phyloP scores from a whole-genome alignment of 2,329 filamentous ascomycete genomes.

The Colletotrichum horii region DNA sequence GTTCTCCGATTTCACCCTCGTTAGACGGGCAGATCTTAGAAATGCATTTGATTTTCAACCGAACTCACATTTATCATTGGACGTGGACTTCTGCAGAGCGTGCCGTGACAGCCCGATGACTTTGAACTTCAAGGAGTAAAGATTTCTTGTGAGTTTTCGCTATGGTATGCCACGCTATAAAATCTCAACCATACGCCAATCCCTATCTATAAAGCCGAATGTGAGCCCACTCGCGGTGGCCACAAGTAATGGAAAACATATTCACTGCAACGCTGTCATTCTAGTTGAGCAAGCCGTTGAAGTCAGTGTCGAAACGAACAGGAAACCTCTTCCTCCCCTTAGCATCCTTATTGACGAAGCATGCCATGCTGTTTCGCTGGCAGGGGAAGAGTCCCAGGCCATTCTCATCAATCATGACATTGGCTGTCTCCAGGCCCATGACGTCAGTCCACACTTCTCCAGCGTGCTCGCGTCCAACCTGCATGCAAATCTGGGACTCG shows the following conservation, averaged over 20 bases:
- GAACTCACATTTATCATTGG: not conserved
- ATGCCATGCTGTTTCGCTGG: not conserved
- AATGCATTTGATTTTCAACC: not conserved
- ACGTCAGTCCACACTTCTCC: slow-evolving; percentile 14
- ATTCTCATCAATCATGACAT: slow-evolving; percentile 1
- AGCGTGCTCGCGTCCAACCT: not conserved
- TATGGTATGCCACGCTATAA: not conserved
- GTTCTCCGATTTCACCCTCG: not conserved
- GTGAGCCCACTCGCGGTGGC: not conserved
- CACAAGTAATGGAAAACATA: not conserved
- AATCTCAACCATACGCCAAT: not conserved
- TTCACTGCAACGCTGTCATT: not conserved
- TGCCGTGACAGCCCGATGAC: accelerated
- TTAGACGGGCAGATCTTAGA: accelerated
- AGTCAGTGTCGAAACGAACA: not conserved
- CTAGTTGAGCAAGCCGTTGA: not conserved
- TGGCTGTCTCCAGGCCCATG: not conserved
- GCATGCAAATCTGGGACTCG: slow-evolving; percentile 3
- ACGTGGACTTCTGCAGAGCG: too few species aligned
- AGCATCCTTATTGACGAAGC: slow-evolving; percentile 1
- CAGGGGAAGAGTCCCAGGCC: slow-evolving; percentile 1
- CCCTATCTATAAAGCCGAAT: accelerated
- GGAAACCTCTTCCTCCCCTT: slow-evolving; percentile 12
- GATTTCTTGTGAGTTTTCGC: not conserved
- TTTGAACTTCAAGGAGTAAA: not conserved